These are phyloP conservation scores for Pythium periplocum DNA, from an alignment of 352 stramenopile species.

Conservation along the genomic window DNA sequence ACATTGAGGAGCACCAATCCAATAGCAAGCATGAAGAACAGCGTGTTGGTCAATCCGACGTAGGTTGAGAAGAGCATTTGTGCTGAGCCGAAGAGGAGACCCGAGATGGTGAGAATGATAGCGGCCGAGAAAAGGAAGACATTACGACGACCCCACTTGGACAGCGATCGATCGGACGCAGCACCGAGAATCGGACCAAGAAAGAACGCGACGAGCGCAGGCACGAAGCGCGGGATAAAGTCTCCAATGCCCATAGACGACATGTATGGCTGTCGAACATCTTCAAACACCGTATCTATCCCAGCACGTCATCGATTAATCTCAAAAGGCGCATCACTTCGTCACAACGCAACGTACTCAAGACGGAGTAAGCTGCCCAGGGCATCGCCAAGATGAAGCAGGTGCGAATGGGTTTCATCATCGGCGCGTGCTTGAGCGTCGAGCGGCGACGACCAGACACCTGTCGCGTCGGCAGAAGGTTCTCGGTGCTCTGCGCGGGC, in stretches of 20 bases:
- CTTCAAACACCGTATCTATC: constrained; percentile 65
- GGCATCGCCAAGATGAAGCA: constrained; percentile 72
- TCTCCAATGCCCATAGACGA: constrained; percentile 58
- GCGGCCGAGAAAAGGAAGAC: constrained; percentile 52
- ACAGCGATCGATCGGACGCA: constrained; percentile 65
- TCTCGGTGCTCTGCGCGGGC: no score
- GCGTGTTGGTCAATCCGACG: constrained; percentile 31
- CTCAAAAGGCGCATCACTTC: no score
- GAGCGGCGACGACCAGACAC: no score
- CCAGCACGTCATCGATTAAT: not conserved
- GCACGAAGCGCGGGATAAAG: constrained; percentile 56
- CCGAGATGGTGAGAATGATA: constrained; percentile 39
- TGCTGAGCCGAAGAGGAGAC: constrained; percentile 57
- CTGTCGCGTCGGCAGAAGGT: no score
- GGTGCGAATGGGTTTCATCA: constrained; percentile 23
- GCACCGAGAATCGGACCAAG: constrained; percentile 65
- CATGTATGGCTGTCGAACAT: constrained; percentile 66
- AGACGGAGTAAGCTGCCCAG: constrained; percentile 62
- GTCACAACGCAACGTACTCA: constrained; percentile 30
- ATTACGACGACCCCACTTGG: constrained; percentile 65
- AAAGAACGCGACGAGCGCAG: constrained; percentile 56
- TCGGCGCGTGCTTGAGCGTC: not conserved
- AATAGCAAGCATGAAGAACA: constrained; percentile 61
- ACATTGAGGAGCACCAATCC: constrained; percentile 60
- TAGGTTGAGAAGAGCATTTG: constrained; percentile 53